Evolutionary conservation across 805 yeast genomes (phyloP).

Genomic region (Ogataea kodamae): DNA sequence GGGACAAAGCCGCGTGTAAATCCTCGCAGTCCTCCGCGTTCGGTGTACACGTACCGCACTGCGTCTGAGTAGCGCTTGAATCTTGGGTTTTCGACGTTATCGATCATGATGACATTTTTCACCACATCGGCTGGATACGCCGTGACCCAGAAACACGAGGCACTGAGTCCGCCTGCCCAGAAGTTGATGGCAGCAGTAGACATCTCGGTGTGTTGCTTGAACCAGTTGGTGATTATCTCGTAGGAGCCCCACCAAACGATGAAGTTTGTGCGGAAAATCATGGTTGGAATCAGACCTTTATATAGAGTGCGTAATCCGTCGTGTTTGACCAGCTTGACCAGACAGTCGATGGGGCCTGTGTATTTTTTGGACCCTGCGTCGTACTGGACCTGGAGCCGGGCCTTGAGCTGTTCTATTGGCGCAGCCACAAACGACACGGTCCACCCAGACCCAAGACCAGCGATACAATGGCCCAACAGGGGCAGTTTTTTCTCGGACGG

Average conservation of each 20-base stretch:
- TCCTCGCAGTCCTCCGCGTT: constrained; percentile 60
- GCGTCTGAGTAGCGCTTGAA: constrained; percentile 73
- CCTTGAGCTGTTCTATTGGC: constrained; percentile 87
- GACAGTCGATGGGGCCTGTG: constrained; percentile 79
- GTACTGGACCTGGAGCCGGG: constrained; percentile 85
- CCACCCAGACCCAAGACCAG: constrained; percentile 83
- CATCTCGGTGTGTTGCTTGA: constrained; percentile 60
- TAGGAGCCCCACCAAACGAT: constrained; percentile 94
- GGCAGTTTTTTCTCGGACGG: constrained; percentile 64
- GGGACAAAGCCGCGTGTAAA: constrained; percentile 82
- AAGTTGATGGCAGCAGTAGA: constrained; percentile 72
- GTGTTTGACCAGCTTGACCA: constrained; percentile 50
- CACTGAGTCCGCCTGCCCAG: constrained; percentile 90
- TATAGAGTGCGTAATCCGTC: constrained; percentile 73
- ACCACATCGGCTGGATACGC: constrained; percentile 90
- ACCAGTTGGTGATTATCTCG: constrained; percentile 69
- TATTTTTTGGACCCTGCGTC: constrained; percentile 66
- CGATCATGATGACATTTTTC: constrained; percentile 81
- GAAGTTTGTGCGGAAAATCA: constrained; percentile 84
- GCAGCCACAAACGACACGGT: constrained; percentile 96
- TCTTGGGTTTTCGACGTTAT: constrained; percentile 66
- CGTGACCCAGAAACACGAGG: constrained; percentile 82
- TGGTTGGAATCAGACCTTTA: constrained; percentile 79
- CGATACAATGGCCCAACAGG: constrained; percentile 66
- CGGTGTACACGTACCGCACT: constrained; percentile 58